A percentile compares a stretch with the other conserved stretches of the same genome.
phyloP scores from a whole-genome alignment of 108 stramenopile species.

The Cyclotella kingstonii region DNA sequence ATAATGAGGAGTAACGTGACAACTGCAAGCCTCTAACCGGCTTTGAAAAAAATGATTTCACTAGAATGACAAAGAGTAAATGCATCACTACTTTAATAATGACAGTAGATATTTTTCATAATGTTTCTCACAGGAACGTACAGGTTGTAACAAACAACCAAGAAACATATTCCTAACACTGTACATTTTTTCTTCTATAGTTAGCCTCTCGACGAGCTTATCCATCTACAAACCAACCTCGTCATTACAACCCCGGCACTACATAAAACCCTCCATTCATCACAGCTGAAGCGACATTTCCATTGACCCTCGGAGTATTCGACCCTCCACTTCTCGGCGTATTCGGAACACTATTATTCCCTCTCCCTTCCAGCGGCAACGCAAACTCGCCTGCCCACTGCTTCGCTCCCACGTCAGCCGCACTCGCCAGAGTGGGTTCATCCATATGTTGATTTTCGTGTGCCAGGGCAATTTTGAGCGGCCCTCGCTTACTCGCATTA shows the following conservation, averaged over 20 bases:
- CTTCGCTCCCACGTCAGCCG: conserved; percentile 23
- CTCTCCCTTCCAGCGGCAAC: conserved; percentile 14
- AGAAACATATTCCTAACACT: too few relatives aligned
- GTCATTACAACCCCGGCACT: not conserved
- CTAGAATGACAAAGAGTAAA: too few relatives aligned
- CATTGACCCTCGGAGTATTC: not conserved
- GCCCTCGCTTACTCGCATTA: conserved; percentile 48
- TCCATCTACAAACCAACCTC: too few relatives aligned
- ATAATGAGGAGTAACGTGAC: too few relatives aligned
- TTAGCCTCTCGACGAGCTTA: too few relatives aligned
- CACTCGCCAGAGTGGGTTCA: conserved; percentile 48
- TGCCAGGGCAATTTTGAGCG: conserved; percentile 73
- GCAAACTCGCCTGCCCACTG: conserved; percentile 47
- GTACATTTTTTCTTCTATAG: too few relatives aligned
- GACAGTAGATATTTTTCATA: too few relatives aligned
- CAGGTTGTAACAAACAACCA: too few relatives aligned
- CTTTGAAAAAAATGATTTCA: too few relatives aligned
- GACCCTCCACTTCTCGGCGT: not conserved
- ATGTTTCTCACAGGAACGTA: too few relatives aligned
- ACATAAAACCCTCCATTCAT: not conserved
- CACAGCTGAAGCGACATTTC: not conserved
- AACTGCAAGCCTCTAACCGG: too few relatives aligned
- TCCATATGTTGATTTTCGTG: conserved; percentile 65
- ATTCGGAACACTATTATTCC: not conserved
- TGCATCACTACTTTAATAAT: too few relatives aligned